Percentiles rank a stretch among this genome's conserved stretches.
These are phyloP conservation scores for Yarrowia sp. DNA, from an alignment of 805 yeast genomes.

Conservation along the genomic window DNA sequence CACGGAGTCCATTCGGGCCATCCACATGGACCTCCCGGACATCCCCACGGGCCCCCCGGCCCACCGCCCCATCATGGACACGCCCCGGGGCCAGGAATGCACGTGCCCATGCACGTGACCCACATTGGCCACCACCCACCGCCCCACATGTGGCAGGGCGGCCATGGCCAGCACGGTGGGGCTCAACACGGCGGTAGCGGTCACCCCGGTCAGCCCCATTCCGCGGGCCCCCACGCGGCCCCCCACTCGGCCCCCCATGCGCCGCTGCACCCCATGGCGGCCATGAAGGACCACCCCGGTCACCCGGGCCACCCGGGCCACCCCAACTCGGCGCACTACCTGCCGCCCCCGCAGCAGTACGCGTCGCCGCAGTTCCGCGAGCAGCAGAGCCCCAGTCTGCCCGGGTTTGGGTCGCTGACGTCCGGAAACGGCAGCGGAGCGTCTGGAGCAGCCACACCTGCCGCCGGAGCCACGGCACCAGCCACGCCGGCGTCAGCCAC, in stretches of 20 bases:
- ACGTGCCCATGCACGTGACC: conserved; percentile 38
- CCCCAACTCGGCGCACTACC: conserved; percentile 4
- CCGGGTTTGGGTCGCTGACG: conserved; percentile 3
- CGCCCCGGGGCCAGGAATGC: conserved; percentile 1
- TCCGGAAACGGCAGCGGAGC: background rate
- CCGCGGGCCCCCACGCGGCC: background rate
- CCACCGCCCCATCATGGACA: background rate
- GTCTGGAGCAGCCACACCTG: background rate
- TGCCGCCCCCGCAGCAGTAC: conserved; percentile 36
- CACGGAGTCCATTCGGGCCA: background rate
- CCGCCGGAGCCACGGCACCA: background rate
- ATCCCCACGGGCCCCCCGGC: background rate
- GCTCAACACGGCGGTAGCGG: too few relatives aligned
- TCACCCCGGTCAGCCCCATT: too few relatives aligned
- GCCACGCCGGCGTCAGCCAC: conserved; percentile 14
- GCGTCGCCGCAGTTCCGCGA: conserved; percentile 21
- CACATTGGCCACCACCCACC: conserved; percentile 39
- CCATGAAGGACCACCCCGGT: conserved; percentile 29
- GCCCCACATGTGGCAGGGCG: conserved; percentile 30
- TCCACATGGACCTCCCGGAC: background rate
- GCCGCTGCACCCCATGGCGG: conserved; percentile 35
- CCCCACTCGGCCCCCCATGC: background rate
- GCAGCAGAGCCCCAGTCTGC: conserved; percentile 16
- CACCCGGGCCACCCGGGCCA: background rate
- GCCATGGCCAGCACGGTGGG: too few relatives aligned